These are phyloP conservation scores for Albizia julibrissin DNA, from an alignment of 306 rosid genomes.

Conservation along the genomic window DNA sequence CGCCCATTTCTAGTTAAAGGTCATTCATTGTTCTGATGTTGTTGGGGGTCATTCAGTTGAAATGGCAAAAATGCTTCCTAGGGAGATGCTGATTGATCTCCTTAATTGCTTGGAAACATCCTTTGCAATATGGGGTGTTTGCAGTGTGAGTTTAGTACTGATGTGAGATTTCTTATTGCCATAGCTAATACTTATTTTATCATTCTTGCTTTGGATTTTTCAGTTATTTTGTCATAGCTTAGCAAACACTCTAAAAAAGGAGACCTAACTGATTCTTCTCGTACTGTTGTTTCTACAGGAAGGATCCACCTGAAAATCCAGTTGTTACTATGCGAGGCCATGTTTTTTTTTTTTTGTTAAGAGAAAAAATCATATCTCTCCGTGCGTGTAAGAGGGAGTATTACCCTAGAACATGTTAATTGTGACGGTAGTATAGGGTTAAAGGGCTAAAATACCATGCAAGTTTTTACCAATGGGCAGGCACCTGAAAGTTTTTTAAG, in stretches of 20 bases:
- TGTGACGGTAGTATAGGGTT: no score
- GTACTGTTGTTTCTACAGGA: slow-evolving; percentile 39
- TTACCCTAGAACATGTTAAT: no score
- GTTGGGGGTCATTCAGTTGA: slow-evolving; percentile 70
- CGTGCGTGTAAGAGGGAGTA: no score
- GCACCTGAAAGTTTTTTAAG: no score
- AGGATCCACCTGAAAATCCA: slow-evolving; percentile 90
- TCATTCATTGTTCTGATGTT: slow-evolving; percentile 49
- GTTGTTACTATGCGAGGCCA: slow-evolving; percentile 88
- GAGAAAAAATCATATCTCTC: no score
- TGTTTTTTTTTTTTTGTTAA: slow-evolving; percentile 88
- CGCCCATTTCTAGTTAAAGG: slow-evolving; percentile 92
- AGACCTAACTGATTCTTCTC: slow-evolving; percentile 35
- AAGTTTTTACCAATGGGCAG: no score
- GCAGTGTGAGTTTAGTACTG: slow-evolving; percentile 69
- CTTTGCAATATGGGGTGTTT: slow-evolving; percentile 65
- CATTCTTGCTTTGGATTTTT: slow-evolving; percentile 23
- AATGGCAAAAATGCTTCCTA: slow-evolving; percentile 78
- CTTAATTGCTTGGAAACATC: no score
- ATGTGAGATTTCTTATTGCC: slow-evolving; percentile 12
- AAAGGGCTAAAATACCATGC: no score
- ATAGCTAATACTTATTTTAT: not conserved
- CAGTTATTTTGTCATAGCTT: not conserved
- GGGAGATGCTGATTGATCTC: slow-evolving; percentile 63
- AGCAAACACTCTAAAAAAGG: slow-evolving; percentile 9